Base-by-base conservation (phyloP, 139 green algal species). In the Tetradesmus obliquus region DNA sequence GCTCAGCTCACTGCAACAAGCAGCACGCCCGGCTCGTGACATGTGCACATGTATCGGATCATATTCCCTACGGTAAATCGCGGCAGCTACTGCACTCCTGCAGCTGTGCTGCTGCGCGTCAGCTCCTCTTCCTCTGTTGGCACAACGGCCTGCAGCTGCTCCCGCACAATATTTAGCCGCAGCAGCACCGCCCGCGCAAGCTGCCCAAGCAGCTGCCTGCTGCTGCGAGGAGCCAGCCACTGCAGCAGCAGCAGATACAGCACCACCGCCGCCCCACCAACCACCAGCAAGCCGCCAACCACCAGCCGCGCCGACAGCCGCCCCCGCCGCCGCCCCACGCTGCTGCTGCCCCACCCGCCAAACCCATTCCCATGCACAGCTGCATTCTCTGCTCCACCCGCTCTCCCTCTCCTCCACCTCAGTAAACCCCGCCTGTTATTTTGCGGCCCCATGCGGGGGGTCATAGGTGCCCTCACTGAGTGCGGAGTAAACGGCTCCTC, bases 201-300 rank as follows among this genome's bases (percentile, higher is more conserved):
- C 86, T 84, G 69, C 66, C 69, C 32, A 53, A 24, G 3, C 24
- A 83, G n/a, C 66, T 13, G 10, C n/a, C 45, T 84, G 8, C 24
- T 24, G 20, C 69, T 81, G 6, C 20, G 54, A 57, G 51, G 74
- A 51, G 58, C 22, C 72, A 87, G 32, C 79, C 55, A 71, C 57
- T 88, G 76, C 88, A 79, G 53, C 88, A 91, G 58, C 88, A 87
- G 9, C 88, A 87, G 32, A 51, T 81, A 87, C n/a, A 91, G n/a
- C 79, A 87, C 55, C n/a, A 80, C 5, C 2, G 82, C 82, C 76
- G 87, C 0, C 71, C 69, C 71, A 55, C 13, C 69, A 24, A 80
- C 54, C 87, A 84, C 71, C 71, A 74, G 82, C 82, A 62, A 5
- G 54, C 82, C 9, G 3, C 69, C 54, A 24, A 17, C 32, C n/a